Evolutionary conservation across 2,329 filamentous ascomycete species (phyloP).

Genomic region (Dactylellina parvicollis): DNA sequence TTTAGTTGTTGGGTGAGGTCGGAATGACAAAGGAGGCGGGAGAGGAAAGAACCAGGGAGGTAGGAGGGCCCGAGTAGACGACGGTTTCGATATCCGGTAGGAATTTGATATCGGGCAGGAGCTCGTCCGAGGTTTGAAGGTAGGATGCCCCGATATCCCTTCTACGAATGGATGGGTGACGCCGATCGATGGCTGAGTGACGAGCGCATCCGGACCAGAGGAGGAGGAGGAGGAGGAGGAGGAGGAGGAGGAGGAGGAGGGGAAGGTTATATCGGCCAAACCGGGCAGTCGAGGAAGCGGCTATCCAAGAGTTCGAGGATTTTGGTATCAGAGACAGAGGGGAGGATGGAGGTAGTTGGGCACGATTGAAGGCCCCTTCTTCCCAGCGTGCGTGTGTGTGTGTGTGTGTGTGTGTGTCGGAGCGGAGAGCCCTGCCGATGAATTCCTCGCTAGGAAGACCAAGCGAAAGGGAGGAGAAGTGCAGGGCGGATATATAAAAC

Average conservation of each 20-base stretch:
- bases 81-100: too few species aligned
- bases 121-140: neutral
- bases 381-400: too few species aligned
- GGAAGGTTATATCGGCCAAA: neutral
- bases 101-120: neutral
- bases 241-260: neutral
- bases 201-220: slow-evolving; percentile 23
- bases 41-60: neutral
- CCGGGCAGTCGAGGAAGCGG: slow-evolving; percentile 14
- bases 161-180: neutral
- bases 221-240: neutral
- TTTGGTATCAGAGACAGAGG: too few species aligned
- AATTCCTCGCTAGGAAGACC: too few species aligned
- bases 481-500: too few species aligned
- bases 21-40: neutral
- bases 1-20: neutral
- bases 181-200: neutral
- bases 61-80: neutral
- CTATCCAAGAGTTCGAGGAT: too few species aligned
- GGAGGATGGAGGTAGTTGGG: too few species aligned
- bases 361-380: too few species aligned
- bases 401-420: too few species aligned
- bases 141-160: slow-evolving; percentile 12
- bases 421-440: too few species aligned
- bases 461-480: too few species aligned